Base-by-base conservation (phyloP, 2,329 filamentous ascomycete species). In the Ophiostoma fasciatum region DNA sequence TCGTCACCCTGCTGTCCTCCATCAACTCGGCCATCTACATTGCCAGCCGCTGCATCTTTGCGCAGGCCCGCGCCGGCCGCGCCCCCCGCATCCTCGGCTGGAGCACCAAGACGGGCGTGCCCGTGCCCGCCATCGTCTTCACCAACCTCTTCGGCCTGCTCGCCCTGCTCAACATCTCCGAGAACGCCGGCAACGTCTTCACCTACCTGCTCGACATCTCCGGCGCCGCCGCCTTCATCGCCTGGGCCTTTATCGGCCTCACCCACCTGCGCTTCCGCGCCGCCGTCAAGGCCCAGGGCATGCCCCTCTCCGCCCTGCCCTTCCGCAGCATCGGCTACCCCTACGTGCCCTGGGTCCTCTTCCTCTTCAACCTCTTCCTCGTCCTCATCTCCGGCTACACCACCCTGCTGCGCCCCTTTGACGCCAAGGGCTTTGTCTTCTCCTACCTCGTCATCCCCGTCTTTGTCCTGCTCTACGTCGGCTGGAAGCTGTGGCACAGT, bases 161-260 rank as follows among this genome's bases (percentile, higher is more conserved):
- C 22, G 37, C 51, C 2, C 42, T 55, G n/a, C 44, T 56, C 8
- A 56, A 55, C 20, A 42, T 50, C 18, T 49, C 49, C 2, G 44
- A 49, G 3, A 49, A 48, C 14, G 50, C 73, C 29, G 63, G 61
- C 4, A 56, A 63, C 4, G 78, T 79, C 14, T 83, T 82, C 56
- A 64, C 68, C 59, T 83, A 78, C 77, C 61, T 83, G 32, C 62
- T 82, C 45, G 80, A 80, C 56, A 74, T 83, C 46, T 74, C 68
- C 12, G 70, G 73, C 36, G 73, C 78, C 4, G 74, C 74, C 2
- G 75, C 75, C 6, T 74, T 82, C 51, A 78, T 82, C 44, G 71
- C 67, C 15, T 84, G 78, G 78, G 64, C 69, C 3, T 71, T 71
- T 50, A 80, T 80, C 53, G 68, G 61, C 50, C 48, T 66, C 28